Base-by-base conservation (phyloP, 768 basidiomycete genomes). In the Pisolithus marmoratus region DNA sequence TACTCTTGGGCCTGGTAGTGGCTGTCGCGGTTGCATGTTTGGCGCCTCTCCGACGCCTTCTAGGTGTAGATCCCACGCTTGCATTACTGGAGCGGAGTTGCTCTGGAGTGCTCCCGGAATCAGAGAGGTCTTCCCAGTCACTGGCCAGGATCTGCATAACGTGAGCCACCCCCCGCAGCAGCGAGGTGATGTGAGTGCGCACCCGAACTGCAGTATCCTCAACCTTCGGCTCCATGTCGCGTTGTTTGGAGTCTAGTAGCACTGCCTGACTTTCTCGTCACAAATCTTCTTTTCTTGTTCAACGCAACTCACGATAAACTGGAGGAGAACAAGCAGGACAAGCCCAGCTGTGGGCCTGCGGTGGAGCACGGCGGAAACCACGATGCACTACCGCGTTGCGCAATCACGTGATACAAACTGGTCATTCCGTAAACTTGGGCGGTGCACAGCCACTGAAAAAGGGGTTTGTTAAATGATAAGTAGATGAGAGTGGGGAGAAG, bases 121-220 rank as follows among this genome's bases (percentile, higher is more conserved):
- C 62, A 7, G 60, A 55, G 45, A 66, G 22, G 31, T 76, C 72
- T 54, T 72, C 70, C 75, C 72, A 76, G 3, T 49, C 56, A 34
- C 22, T 47, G 34, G 12, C 11, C 14, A 34, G 34, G 12, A 34
- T 34, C 34, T 34, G 34, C 12, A 15, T 12, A 34, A 15, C 34
- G 15, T 34, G 14, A 34, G 34, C 34, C 12, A 14, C n/a, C 34
- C 34, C 4, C 34, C 14, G 34, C 34, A 14, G 34, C 34, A 1
- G 34, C 12, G 5, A 19, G 19, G 3, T 41, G 8, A 20, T n/a
- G n/a, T 8, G 12, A 24, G n/a, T n/a, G n/a, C 43, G 11, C 7
- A 45, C 43, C 43, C 29, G 12, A 26, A 5, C 12, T 26, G 11
- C 2, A 24, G 43, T 14, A 26, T 8, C n/a, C 15, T n/a, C 26